Evolutionary conservation across 352 stramenopile genomes (phyloP).

Genomic region (Globisporangium abappressorium): DNA sequence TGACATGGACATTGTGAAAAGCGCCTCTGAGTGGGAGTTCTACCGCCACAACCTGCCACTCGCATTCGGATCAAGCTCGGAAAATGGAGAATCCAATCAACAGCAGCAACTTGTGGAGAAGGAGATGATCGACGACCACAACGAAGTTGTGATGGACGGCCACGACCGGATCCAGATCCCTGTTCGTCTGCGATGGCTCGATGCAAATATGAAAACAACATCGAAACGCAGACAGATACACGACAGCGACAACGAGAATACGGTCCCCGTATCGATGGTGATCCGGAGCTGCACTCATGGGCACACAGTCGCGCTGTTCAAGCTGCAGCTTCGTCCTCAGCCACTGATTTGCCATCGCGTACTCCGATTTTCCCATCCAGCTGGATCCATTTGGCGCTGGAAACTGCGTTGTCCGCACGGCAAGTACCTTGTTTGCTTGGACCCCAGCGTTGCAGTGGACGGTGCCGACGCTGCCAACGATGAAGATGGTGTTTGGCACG

Average conservation of each 20-base stretch:
- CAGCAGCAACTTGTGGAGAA: constrained; percentile 58
- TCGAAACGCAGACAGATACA: neutral
- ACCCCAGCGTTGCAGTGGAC: constrained; percentile 65
- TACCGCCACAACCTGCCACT: constrained; percentile 67
- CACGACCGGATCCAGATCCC: constrained; percentile 85
- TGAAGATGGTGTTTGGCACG: constrained; percentile 14
- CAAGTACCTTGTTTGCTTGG: constrained; percentile 69
- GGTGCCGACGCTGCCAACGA: constrained; percentile 7
- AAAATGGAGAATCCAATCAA: neutral
- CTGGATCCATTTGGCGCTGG: constrained; percentile 60
- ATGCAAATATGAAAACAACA: constrained; percentile 11
- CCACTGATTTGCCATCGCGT: constrained; percentile 86
- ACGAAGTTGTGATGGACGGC: constrained; percentile 84
- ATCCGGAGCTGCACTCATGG: constrained; percentile 86
- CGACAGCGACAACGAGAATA: constrained; percentile 2
- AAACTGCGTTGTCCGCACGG: constrained; percentile 37
- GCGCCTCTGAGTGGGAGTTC: constrained; percentile 78
- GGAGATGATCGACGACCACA: constrained; percentile 91
- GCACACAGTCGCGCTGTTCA: constrained; percentile 87
- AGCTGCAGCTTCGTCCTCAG: constrained; percentile 74
- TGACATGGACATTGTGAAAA: constrained; percentile 79
- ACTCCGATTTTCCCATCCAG: constrained; percentile 60
- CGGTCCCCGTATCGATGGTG: constrained; percentile 60
- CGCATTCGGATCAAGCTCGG: constrained; percentile 29
- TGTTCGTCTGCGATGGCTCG: constrained; percentile 85